Evolutionary conservation across 352 stramenopile species (phyloP).

Genomic region (Phytophthora macrochlamydospora): DNA sequence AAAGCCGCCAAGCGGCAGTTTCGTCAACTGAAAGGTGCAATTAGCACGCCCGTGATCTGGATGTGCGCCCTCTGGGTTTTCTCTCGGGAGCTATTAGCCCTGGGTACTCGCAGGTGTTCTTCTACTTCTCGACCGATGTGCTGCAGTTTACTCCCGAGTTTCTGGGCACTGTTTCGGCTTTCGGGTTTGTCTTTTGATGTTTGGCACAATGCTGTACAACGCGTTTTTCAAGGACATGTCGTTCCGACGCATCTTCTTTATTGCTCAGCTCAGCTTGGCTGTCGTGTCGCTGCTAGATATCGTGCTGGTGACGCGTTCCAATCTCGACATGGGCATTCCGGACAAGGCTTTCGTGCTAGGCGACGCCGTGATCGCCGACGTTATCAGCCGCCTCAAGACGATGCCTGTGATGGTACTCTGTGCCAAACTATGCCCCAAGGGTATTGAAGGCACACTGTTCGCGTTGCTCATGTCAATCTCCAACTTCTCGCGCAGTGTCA

Average conservation of each 20-base stretch:
- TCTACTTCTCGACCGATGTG: slow-evolving; percentile 97
- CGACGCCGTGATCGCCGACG: slow-evolving; percentile 92
- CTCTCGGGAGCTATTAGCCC: slow-evolving; percentile 93
- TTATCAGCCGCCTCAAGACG: slow-evolving; percentile 82
- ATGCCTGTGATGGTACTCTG: slow-evolving; percentile 96
- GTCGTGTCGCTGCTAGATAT: slow-evolving; percentile 79
- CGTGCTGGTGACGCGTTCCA: slow-evolving; percentile 92
- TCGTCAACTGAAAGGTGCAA: slow-evolving; percentile 71
- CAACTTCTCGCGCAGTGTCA: slow-evolving; percentile 94
- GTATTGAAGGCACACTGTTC: slow-evolving; percentile 97
- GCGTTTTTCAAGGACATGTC: slow-evolving; percentile 89
- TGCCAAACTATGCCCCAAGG: slow-evolving; percentile 93
- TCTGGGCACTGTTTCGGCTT: slow-evolving; percentile 86
- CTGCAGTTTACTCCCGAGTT: slow-evolving; percentile 96
- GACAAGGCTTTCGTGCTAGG: slow-evolving; percentile 96
- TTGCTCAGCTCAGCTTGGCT: slow-evolving; percentile 77
- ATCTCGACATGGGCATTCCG: slow-evolving; percentile 92
- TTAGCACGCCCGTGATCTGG: slow-evolving; percentile 92
- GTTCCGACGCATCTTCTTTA: slow-evolving; percentile 94
- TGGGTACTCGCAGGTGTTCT: slow-evolving; percentile 94
- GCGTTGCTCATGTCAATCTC: slow-evolving; percentile 97
- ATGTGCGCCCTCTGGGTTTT: slow-evolving; percentile 96
- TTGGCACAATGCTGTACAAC: slow-evolving; percentile 87
- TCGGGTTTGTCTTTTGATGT: slow-evolving; percentile 83
- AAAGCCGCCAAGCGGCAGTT: slow-evolving; percentile 58